phyloP scores from a whole-genome alignment of 176 grass and related monocot genomes.

The Aegilops umbellulata region DNA sequence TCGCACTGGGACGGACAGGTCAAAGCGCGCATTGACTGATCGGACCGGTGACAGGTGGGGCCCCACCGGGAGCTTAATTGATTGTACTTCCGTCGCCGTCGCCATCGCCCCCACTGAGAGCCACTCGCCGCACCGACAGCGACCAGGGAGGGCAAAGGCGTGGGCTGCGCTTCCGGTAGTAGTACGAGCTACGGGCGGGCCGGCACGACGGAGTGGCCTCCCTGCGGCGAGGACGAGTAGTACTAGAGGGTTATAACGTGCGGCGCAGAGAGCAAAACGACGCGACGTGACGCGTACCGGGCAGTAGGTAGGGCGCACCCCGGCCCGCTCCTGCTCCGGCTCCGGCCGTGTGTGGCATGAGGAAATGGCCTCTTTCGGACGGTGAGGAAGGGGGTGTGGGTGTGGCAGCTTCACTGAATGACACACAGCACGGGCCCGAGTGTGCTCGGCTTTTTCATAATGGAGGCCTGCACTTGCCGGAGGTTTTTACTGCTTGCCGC shows the following conservation, averaged over 20 bases:
- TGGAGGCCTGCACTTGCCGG: background rate
- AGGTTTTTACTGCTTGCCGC: background rate
- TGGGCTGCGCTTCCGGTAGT: background rate
- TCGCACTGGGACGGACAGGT: conserved; percentile 14
- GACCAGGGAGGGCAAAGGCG: background rate
- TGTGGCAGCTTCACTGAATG: background rate
- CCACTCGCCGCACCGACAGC: background rate
- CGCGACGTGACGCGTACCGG: background rate
- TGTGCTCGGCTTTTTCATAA: background rate
- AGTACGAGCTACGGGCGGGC: background rate
- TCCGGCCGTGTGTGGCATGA: conserved; percentile 1
- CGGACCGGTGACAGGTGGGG: background rate
- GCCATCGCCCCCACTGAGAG: background rate
- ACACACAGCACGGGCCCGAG: background rate
- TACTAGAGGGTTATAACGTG: background rate
- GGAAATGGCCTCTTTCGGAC: conserved; percentile 2
- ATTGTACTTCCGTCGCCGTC: background rate
- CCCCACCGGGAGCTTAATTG: background rate
- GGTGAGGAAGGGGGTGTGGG: too few relatives aligned
- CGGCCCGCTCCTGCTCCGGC: background rate
- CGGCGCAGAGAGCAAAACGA: background rate
- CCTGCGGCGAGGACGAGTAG: background rate
- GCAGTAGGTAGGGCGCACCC: background rate
- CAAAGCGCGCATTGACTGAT: conserved; percentile 35
- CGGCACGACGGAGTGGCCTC: background rate